A percentile compares a stretch with the other conserved stretches of the same genome.
phyloP scores from a whole-genome alignment of 805 yeast species.

The Starmerella floris region DNA sequence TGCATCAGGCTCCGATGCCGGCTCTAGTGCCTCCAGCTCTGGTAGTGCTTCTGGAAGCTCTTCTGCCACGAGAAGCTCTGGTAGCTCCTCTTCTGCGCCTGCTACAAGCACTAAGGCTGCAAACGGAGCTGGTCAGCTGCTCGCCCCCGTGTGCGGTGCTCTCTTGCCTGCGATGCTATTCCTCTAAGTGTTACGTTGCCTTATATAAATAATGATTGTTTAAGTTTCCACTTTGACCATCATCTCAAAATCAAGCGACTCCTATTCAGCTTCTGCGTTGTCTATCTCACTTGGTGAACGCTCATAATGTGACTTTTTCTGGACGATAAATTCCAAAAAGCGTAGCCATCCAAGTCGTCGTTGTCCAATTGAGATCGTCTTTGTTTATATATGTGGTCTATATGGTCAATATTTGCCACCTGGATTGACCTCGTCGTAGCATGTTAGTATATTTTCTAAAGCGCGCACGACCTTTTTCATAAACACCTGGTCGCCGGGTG shows the following conservation, averaged over 20 bases:
- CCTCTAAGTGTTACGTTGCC: slow-evolving; percentile 1
- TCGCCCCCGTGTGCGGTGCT: slow-evolving; percentile 12
- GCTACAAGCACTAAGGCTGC: background rate
- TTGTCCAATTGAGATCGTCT: too few species aligned
- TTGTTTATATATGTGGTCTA: too few species aligned
- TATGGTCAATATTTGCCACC: too few species aligned
- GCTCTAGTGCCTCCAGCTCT: slow-evolving; percentile 8
- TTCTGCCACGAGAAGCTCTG: slow-evolving; percentile 1
- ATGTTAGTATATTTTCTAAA: slow-evolving; percentile 20
- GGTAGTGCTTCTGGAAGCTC: slow-evolving; percentile 9
- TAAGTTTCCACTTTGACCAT: too few species aligned
- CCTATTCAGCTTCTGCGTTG: too few species aligned
- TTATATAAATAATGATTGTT: background rate
- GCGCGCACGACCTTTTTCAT: slow-evolving; percentile 24
- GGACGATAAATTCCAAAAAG: too few species aligned
- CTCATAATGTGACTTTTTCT: too few species aligned
- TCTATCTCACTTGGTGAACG: too few species aligned
- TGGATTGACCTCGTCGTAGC: slow-evolving; percentile 17
- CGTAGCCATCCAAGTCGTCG: too few species aligned
- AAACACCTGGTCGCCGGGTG: slow-evolving; percentile 24
- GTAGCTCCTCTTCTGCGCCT: background rate
- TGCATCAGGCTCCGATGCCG: slow-evolving; percentile 4
- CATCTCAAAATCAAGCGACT: too few species aligned
- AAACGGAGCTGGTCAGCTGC: slow-evolving; percentile 10
- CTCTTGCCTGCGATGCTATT: slow-evolving; percentile 14